Evolutionary conservation across 768 basidiomycete genomes (phyloP), one percentile per base, ranked within the genome.

Genomic region (Cystofilobasidium macerans): DNA sequence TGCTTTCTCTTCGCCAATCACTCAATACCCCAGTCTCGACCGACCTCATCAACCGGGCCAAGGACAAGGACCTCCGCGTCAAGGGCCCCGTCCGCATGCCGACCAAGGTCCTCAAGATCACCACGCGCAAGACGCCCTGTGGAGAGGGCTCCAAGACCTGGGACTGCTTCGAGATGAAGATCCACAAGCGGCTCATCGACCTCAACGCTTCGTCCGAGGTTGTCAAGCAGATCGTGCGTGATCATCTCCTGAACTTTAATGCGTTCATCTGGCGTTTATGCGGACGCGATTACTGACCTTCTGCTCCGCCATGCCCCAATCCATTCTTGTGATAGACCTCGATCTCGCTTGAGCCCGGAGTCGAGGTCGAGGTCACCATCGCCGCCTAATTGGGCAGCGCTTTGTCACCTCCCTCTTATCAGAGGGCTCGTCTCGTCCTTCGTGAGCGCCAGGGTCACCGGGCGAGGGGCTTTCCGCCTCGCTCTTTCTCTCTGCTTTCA

Each of bases 101-200:
- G 70, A 99, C 95, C 78, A 98, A 98, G 82, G 87, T 92, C 76
- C 85, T 99, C 75, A 92, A 89, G 80, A 92, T 98, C 82, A 95
- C 92, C 79, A 99, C 94, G 79, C 88, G 95, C 76, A 99, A 99
- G 79, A 94, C 95, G 89, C 76, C 95, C 79, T 98, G 95, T 76
- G 95, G 95, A 89, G 95, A 98, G 80, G 95, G 95, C 82, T 97
- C 95, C 73, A 99, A 99, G 86, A 99, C 95, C 76, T 99, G 95
- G 95, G 95, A 99, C 80, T 86, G 89, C 74, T 98, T 92, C 80
- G 94, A 99, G 80, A 86, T 99, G 80, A 93, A 93, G 82, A 82
- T 99, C 69, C 94, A 99, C 86, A 99, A 99, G 82, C 89, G 95
- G 75, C 83, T 99, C 77, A 98, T 99, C 75, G 95, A 99, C 82